These are phyloP conservation scores for Aurantiochytrium sp. DNA, from an alignment of 108 stramenopile species.

Conservation along the genomic window DNA sequence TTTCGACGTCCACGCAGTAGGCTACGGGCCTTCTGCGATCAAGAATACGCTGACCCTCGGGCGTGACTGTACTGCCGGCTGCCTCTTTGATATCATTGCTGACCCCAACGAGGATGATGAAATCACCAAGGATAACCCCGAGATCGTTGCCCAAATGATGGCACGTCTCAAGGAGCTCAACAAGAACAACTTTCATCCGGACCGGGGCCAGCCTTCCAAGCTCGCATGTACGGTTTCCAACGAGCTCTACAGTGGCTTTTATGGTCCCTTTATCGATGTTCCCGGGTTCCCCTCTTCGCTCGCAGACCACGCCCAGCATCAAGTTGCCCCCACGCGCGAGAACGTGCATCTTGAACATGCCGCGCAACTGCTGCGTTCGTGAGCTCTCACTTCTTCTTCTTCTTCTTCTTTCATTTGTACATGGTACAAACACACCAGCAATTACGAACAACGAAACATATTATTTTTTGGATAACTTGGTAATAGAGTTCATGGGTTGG, in stretches of 20 bases:
- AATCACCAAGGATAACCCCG: neutral
- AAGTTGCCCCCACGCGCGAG: too few species aligned
- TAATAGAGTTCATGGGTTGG: too few species aligned
- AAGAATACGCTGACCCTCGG: neutral
- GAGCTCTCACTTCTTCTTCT: too few species aligned
- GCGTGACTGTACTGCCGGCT: slow-evolving; percentile 16
- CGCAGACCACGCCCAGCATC: too few species aligned
- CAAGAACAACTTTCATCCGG: neutral
- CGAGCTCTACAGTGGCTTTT: neutral
- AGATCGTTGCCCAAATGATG: slow-evolving; percentile 22
- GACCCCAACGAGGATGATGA: slow-evolving; percentile 34
- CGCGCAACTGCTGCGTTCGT: too few species aligned
- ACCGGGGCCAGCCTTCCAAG: neutral
- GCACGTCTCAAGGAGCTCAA: slow-evolving; percentile 27
- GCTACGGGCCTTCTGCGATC: neutral
- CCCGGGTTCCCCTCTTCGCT: too few species aligned
- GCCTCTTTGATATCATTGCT: slow-evolving; percentile 35
- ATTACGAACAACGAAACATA: too few species aligned
- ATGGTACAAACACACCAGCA: too few species aligned
- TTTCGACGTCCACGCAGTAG: neutral
- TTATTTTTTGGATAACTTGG: too few species aligned
- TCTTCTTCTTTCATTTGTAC: too few species aligned
- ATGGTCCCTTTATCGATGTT: neutral
- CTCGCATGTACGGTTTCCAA: neutral
- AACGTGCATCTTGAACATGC: too few species aligned